Evolutionary conservation across 2,329 filamentous ascomycete species (phyloP), one percentile per base, ranked within the genome.

Genomic region (Colletotrichum somersetense): DNA sequence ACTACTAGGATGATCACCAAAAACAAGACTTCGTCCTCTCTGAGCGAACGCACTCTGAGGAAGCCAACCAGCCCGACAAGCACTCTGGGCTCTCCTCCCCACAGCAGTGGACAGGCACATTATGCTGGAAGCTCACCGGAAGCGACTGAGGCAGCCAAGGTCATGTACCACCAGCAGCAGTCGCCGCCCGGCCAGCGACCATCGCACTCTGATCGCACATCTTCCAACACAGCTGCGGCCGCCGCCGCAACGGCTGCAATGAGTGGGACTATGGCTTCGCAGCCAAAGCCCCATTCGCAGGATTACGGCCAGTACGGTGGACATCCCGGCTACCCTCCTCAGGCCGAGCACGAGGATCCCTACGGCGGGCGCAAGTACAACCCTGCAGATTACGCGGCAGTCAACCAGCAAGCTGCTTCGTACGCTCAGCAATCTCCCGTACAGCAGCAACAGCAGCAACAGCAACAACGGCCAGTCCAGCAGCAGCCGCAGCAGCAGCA

Each of bases 311-410:
- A 79, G 18, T 81, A 82, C 35, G 77, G 77, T 10, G 77, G 80
- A 35, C 79, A 80, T 14, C 69, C 67, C 67, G 35, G 75, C 69
- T 26, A 75, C 75, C 8, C 80, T n/a, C 59, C 58, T 6, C 64
- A 79, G 66, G 79, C 61, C 26, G 61, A 63, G 23, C 61, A 77
- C 20, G 76, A 77, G 26, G 61, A 68, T 12, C 75, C 75, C 11
- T 72, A 79, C 83, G 87, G 75, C 85, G 90, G 76, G 75, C 85
- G 90, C 52, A 90, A 89, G 76, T 96, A 96, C 80, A 93, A 96
- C 79, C 93, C 93, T 38, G 90, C 89, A 33, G 91, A 92, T 74
- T 96, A 95, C 79, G 92, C 91, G 71, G 89, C 87, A 77, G 87
- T 90, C 75, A 87, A 84, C 77, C 85, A 81, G 66, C 90, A 87